Percentiles rank a stretch among this genome's conserved stretches.
These are phyloP conservation scores for Penicillium silybi DNA, from an alignment of 495 filamentous ascomycete genomes.

Conservation along the genomic window DNA sequence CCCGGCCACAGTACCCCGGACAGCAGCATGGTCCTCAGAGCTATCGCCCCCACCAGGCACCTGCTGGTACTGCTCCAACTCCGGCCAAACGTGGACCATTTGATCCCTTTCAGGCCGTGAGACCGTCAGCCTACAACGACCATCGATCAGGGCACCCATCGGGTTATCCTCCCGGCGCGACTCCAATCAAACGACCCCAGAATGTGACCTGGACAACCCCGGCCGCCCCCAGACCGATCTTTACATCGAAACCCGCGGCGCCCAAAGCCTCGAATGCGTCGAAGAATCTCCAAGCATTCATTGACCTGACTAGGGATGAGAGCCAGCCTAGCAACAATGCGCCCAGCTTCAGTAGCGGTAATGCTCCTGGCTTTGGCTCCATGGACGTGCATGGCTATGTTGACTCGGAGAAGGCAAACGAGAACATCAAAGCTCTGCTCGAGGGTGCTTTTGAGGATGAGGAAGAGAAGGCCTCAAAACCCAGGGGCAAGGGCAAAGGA, in stretches of 20 bases:
- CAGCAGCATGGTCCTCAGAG: conserved; percentile 15
- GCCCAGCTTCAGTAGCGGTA: not conserved
- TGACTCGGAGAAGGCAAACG: conserved; percentile 70
- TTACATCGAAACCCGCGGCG: conserved; percentile 39
- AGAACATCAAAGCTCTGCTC: conserved; percentile 81
- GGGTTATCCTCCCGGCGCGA: conserved; percentile 24
- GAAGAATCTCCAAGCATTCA: conserved; percentile 40
- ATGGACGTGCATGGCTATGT: conserved; percentile 65
- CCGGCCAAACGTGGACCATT: conserved; percentile 29
- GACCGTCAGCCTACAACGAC: conserved; percentile 40
- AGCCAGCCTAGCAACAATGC: conserved; percentile 1
- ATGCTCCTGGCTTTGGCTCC: conserved; percentile 34
- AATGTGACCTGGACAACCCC: conserved; percentile 39
- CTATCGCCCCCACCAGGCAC: conserved; percentile 17
- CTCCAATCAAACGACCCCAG: conserved; percentile 45
- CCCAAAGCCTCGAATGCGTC: conserved; percentile 30
- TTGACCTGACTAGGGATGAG: conserved; percentile 42
- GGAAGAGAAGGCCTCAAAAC: conserved; percentile 56
- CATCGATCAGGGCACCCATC: conserved; percentile 25
- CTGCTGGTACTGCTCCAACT: conserved; percentile 13
- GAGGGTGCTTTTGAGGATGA: conserved; percentile 86
- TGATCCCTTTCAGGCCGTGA: conserved; percentile 43
- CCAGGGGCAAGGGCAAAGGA: conserved; percentile 50
- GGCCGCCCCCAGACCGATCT: conserved; percentile 37
- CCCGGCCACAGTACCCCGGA: conserved; percentile 10